Evolutionary conservation across 805 yeast species (phyloP), one percentile per base, ranked within the genome.

Genomic region (Suhomyces emberorum): DNA sequence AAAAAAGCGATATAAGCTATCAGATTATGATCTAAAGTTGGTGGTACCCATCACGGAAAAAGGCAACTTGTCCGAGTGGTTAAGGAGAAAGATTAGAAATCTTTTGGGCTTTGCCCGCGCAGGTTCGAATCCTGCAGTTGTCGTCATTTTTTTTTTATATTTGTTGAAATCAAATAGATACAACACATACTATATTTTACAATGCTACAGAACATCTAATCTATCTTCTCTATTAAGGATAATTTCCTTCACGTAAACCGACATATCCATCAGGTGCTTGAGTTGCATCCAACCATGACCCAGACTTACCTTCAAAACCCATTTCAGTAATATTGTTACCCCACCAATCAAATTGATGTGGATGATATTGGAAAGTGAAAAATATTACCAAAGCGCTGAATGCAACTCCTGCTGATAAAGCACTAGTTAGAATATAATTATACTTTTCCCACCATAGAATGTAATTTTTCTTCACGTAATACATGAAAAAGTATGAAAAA

Each of bases 401-500:
- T 2, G 84, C 85, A 14, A 78, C 73, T n/a, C 84, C 86, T 1
- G 83, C 76, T 7, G 71, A 59, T 18, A 80, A 58, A 1, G 76
- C 83, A 34, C 81, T 72, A 16, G 80, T 65, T 34, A 81, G 55
- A 15, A 81, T 69, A 51, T 79, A 81, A 54, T 81, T 81, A 56
- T 83, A 83, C 55, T 81, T 82, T 27, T 81, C 79, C 88, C 84
- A 82, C 84, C 83, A 73, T 15, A 66, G 55, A 31, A 70, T 51
- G 54, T 73, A 73, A 47, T 66, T 61, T 41, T 65, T 60, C 46
- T 74, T 70, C 47, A 79, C 59, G 48, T 67, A 66, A 57, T 70
- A 77, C 63, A 77, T 78, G 62, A 81, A 82, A 4, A 68, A 34
- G 43, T 69, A 70, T 4, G 85, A 83, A 27, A 76, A 39, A 48